Conservation (phyloP, 176 grass and related monocot species). For the Dendrocalamus sinicus region DNA sequence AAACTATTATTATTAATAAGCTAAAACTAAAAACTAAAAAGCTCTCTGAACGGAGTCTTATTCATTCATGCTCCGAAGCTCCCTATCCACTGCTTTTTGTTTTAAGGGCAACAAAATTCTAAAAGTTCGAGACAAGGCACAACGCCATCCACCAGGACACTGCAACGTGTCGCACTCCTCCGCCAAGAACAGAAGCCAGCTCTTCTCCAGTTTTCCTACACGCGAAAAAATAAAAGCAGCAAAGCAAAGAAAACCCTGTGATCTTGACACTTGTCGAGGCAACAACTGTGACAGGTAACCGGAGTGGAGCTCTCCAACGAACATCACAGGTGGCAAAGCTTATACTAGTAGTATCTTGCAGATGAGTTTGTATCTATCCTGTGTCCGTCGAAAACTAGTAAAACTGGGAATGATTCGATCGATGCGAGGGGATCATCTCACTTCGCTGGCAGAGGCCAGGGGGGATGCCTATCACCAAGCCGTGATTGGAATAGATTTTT, state of each 20-base stretch:
- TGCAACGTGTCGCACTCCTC: conserved; percentile 16
- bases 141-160: neutral
- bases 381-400: neutral
- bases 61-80: neutral
- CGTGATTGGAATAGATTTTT: neutral
- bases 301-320: conserved; percentile 22
- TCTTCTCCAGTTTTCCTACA: neutral
- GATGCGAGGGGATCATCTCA: neutral
- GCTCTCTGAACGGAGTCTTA: no score
- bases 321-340: conserved; percentile 3
- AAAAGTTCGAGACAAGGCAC: neutral
- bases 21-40: no score
- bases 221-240: neutral
- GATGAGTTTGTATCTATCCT: neutral
- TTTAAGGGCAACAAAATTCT: neutral
- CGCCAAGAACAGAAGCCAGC: conserved; percentile 32
- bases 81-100: conserved; percentile 30
- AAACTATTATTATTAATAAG: no score
- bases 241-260: neutral
- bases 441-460: neutral
- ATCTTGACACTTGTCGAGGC: conserved; percentile 36
- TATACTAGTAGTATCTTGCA: neutral
- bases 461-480: neutral
- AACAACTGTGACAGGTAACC: conserved; percentile 7
- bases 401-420: neutral